Conservation (phyloP, 106 monocot genomes). For the Vanilla planifolia region DNA sequence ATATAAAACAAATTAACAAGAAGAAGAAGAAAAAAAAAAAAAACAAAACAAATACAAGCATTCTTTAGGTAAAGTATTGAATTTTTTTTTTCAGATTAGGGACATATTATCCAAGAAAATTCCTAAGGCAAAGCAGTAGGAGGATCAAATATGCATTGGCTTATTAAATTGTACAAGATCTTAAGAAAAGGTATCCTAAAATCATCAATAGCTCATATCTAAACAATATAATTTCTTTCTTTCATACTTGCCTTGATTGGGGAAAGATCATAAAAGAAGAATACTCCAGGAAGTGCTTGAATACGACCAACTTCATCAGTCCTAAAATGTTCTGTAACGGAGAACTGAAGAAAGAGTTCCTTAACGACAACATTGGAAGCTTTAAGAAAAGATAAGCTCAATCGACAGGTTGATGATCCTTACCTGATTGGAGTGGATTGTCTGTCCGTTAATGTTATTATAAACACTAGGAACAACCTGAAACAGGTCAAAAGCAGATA, state of each 20-base stretch:
- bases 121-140: too few relatives aligned
- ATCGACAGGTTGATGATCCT: not conserved
- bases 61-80: too few relatives aligned
- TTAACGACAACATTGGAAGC: too few relatives aligned
- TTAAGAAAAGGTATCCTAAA: too few relatives aligned
- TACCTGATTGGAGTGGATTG: slow-evolving; percentile 83
- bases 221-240: not conserved
- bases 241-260: slow-evolving; percentile 81
- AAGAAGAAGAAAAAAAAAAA: too few relatives aligned
- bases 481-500: not conserved
- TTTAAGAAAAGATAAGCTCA: not conserved
- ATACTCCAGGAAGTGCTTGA: slow-evolving; percentile 78
- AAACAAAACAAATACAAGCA: too few relatives aligned
- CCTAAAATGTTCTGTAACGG: slow-evolving; percentile 91
- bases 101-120: too few relatives aligned
- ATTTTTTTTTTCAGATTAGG: too few relatives aligned
- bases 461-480: slow-evolving; percentile 95
- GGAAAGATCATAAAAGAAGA: slow-evolving; percentile 93
- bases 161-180: too few relatives aligned
- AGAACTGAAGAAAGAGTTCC: slow-evolving; percentile 48
- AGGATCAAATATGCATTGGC: too few relatives aligned
- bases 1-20: too few relatives aligned
- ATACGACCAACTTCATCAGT: slow-evolving; percentile 43
- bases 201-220: too few relatives aligned
- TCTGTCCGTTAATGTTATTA: slow-evolving; percentile 62